Base-by-base conservation (phyloP, 2,329 filamentous ascomycete species). In the Lanzia echinophila region DNA sequence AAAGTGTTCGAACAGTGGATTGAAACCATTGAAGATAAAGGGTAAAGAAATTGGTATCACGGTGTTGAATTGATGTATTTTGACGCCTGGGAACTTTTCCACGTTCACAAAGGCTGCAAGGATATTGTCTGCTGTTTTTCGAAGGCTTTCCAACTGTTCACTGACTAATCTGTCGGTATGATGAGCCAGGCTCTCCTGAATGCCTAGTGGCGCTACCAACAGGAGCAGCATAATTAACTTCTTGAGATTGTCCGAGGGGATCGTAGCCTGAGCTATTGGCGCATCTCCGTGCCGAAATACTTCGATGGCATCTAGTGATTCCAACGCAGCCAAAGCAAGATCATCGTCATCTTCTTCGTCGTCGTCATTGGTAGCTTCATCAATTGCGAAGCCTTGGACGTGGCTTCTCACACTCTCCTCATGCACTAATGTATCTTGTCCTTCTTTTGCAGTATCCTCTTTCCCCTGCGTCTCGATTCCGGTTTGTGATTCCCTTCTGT, bases 181-280 rank as follows among this genome's bases (percentile, higher is more conserved):
- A 31, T 74, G 73, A 1, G 86, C 81, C 13, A 90, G 67, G 53
- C 75, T 82, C 65, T 89, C 83, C 62, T 87, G 83, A 0, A 80
- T 70, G 45, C 78, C 75, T 5, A 90, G 70, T 0, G 86, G 85
- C 1, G 86, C 82, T 34, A 82, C 73, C 8, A 90, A 71, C 1
- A 90, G 72, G 12, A 90, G 73, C 3, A 90, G 73, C 79, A 88
- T 85, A 31, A 90, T 69, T 7, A 90, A 71, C 62, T 82, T 84
- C 43, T 83, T 78, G 53, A 89, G 81, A 64, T 89, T 89, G 65
- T 90, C 86, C 0, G 82, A 79, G 0, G 87, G 86, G 48, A 90
- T 86, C 60, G 87, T 82, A 31, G 84, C 82, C n/a, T 79, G 78
- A 42, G 81, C 77, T 1, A 81, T 77, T 3, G 75, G 75, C 3